Evolutionary conservation across 2,329 filamentous ascomycete genomes (phyloP).

Genomic region (Colletotrichum sp.): DNA sequence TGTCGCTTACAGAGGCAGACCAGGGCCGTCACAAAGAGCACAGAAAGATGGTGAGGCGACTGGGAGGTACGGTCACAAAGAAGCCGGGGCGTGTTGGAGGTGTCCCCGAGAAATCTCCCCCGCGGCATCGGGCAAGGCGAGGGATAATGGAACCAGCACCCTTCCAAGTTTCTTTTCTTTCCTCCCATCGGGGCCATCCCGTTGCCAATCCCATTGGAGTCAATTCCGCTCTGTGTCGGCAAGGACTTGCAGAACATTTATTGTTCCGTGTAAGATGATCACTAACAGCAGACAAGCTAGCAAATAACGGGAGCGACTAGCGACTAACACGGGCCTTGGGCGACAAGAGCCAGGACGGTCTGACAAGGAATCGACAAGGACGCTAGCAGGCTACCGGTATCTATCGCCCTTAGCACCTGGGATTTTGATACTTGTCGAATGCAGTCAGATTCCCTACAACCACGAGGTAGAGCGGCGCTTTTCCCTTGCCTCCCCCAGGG

Average conservation of each 20-base stretch:
- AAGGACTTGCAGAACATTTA: not conserved
- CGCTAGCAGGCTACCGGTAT: not conserved
- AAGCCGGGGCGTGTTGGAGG: not conserved
- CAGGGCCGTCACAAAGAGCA: not conserved
- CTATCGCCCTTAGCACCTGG: not conserved
- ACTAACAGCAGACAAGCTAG: not conserved
- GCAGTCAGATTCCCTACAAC: not conserved
- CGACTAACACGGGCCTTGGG: not conserved
- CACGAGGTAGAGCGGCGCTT: not conserved
- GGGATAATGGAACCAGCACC: not conserved
- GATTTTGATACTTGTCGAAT: not conserved
- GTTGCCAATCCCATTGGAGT: not conserved
- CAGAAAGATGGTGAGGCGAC: not conserved
- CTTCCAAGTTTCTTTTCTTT: not conserved
- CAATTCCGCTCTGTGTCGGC: not conserved
- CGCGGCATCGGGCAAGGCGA: not conserved
- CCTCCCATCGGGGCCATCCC: not conserved
- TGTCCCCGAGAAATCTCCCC: slow-evolving; percentile 15
- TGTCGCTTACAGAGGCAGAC: not conserved
- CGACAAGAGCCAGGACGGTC: not conserved
- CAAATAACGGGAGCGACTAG: not conserved
- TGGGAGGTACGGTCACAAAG: not conserved
- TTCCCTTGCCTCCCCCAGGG: not conserved
- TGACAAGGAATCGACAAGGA: not conserved
- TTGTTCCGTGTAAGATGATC: not conserved